A percentile compares a stretch with the other conserved stretches of the same genome.
Conservation (phyloP, 768 basidiomycete genomes). For the Terana coerulea region DNA sequence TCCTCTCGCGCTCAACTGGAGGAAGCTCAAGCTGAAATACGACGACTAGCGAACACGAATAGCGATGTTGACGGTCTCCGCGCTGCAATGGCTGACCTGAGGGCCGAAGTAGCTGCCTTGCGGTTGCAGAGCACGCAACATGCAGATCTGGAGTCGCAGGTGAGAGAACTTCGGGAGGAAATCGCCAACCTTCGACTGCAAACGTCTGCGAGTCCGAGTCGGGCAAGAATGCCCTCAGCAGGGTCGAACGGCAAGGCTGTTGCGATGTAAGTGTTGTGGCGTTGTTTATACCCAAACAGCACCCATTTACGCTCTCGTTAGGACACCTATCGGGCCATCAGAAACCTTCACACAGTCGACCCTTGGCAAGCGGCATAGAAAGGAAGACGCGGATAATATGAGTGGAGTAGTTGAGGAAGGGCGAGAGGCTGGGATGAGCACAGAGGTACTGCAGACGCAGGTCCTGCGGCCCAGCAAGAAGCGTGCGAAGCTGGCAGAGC, state of each 20-base stretch:
- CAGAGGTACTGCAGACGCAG: constrained; percentile 35
- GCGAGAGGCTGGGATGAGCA: constrained; percentile 34
- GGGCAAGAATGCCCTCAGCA: background rate
- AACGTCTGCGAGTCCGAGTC: background rate
- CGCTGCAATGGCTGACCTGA: constrained; percentile 34
- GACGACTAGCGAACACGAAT: constrained; percentile 33
- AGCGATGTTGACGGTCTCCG: constrained; percentile 33
- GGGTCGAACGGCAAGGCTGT: too few species aligned
- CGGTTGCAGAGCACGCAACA: constrained; percentile 18
- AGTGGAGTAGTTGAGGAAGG: constrained; percentile 39
- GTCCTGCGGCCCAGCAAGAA: constrained; percentile 50
- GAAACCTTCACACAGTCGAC: constrained; percentile 31
- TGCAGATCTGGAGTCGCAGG: constrained; percentile 13
- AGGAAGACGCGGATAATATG: constrained; percentile 38
- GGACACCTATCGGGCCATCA: too few species aligned
- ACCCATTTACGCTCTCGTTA: too few species aligned
- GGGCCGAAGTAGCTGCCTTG: constrained; percentile 31
- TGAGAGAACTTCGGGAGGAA: background rate
- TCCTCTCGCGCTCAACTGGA: constrained; percentile 51
- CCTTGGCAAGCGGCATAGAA: constrained; percentile 67
- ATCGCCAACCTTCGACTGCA: background rate
- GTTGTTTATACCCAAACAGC: too few species aligned
- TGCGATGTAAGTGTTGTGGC: too few species aligned
- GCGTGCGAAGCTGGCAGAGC: constrained; percentile 36
- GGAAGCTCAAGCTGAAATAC: constrained; percentile 43